Evolutionary conservation across 2,329 filamentous ascomycete genomes (phyloP).

Genomic region (Xylaria multiplex): DNA sequence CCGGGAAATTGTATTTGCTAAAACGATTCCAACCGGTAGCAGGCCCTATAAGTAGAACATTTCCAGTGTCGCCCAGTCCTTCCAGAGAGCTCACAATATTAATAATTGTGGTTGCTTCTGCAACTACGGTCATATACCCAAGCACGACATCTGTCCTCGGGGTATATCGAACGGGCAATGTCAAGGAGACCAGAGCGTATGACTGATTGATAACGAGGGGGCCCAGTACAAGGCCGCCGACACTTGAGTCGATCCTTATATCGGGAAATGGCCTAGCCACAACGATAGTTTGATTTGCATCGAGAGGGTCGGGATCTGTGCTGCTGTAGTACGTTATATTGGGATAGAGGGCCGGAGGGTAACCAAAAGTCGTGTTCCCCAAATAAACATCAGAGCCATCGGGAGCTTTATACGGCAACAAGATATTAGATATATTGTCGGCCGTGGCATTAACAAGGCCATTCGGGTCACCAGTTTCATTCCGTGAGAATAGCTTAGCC

Average conservation of each 20-base stretch:
- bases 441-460: slow-evolving; percentile 74
- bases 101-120: slow-evolving; percentile 72
- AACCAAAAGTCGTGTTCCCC: slow-evolving; percentile 69
- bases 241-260: slow-evolving; percentile 60
- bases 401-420: slow-evolving; percentile 68
- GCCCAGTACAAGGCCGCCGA: slow-evolving; percentile 74
- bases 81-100: slow-evolving; percentile 70
- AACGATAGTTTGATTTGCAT: slow-evolving; percentile 55
- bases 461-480: slow-evolving; percentile 62
- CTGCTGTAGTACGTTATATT: slow-evolving; percentile 74
- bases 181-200: slow-evolving; percentile 82
- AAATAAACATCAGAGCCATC: slow-evolving; percentile 70
- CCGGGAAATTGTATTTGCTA: slow-evolving; percentile 55
- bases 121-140: slow-evolving; percentile 85
- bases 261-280: slow-evolving; percentile 61
- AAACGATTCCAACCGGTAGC: slow-evolving; percentile 73
- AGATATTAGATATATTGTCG: slow-evolving; percentile 58
- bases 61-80: slow-evolving; percentile 75
- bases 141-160: slow-evolving; percentile 70
- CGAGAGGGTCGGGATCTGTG: slow-evolving; percentile 53
- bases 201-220: slow-evolving; percentile 77
- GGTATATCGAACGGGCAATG: slow-evolving; percentile 79
- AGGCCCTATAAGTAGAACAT: slow-evolving; percentile 77
- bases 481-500: slow-evolving; percentile 76
- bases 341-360: slow-evolving; percentile 77